Base-by-base conservation (phyloP, 78 protist genomes). In the Isochrysis galbana region DNA sequence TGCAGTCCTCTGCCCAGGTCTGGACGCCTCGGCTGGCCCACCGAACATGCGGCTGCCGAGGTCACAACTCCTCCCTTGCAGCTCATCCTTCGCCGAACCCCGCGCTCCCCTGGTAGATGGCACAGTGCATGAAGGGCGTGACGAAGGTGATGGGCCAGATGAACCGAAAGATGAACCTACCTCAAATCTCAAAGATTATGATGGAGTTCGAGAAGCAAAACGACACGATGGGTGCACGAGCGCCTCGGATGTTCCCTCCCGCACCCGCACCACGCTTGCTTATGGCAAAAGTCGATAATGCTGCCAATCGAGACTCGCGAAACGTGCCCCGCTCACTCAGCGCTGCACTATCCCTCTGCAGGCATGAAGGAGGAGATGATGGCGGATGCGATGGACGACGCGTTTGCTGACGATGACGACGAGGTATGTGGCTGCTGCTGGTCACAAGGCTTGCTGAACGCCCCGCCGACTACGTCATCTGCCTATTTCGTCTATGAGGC, bases 121-220 rank as follows among this genome's bases (percentile, higher is more conserved):
- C 97, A 2, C 87, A 94, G 26, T 98, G 98, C 36, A 98, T 98
- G 99, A 51, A 87, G 42, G 97, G 98, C 69, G 96, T 95, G 19
- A 94, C 96, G 5, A 91, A 92, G 92, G 97, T 97, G 67, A 97
- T 97, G 99, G 77, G 83, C 2, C 38, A 25, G 51, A 97, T 98
- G 98, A 98, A 98, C 95, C 25, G 4, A 55, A 87, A 90, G 74
- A 95, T 97, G 96, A 96, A 98, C 83, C 0, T 97, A 39, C 98
- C 98, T 32, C 92, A 89, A 55, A 93, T 98, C 51, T 97, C 96
- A 89, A 89, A 95, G 93, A 96, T 98, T 90, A 98, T 98, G 99
- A 94, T 94, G 97, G 99, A 98, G 77, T 98, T 98, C 89, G 99
- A 97, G 94, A 84, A 90, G 74, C 96, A 97, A 72, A 90, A 90